Base-by-base conservation (phyloP, 2,329 filamentous ascomycete species). In the Neonectria ditissima region DNA sequence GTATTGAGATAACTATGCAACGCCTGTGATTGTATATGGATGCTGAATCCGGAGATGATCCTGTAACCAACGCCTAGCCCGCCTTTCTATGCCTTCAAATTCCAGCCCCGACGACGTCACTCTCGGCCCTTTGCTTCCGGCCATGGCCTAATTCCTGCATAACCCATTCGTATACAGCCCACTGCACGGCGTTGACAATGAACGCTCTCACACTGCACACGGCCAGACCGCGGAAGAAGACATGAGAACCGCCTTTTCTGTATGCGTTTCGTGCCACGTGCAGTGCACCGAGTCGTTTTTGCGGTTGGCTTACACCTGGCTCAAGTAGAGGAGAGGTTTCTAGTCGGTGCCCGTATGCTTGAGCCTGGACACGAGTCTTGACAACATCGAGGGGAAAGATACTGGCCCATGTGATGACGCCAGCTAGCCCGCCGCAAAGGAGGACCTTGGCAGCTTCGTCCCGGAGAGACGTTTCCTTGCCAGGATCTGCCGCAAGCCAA, bases 301-400 rank as follows among this genome's bases (percentile, higher is more conserved):
- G 52, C 45, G 70, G 59, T 66, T 60, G 41, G 71, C 61, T 62
- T 59, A 72, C 60, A 69, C 76, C 63, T 52, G 58, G 26, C 39
- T 32, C 55, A 26, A 69, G 45, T 16, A 70, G 67, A 16, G 67
- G 63, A 55, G 66, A 58, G 30, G 60, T 55, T 47, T 69, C 62
- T 45, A 44, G 34, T 39, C 26, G 67, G 30, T 67, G 63, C 13
- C 55, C 39, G 37, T 76, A 75, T 4, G 77, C 79, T 78, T 96
- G 92, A 1, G 91, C 90, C 78, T 98, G 95, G n/a, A 97, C 86
- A 56, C 93, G 84, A 3, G 95, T 97, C 81, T 98, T 98, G 74
- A 98, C 86, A 50, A 97, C 91, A 77, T 98, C 95, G 16, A 98
- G 80, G 1, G 95, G 95, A 70, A 97, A 98, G 28, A 98, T 89